Conservation (phyloP, 1,284 basidiomycete species). For the Cutaneotrichosporon sp. region DNA sequence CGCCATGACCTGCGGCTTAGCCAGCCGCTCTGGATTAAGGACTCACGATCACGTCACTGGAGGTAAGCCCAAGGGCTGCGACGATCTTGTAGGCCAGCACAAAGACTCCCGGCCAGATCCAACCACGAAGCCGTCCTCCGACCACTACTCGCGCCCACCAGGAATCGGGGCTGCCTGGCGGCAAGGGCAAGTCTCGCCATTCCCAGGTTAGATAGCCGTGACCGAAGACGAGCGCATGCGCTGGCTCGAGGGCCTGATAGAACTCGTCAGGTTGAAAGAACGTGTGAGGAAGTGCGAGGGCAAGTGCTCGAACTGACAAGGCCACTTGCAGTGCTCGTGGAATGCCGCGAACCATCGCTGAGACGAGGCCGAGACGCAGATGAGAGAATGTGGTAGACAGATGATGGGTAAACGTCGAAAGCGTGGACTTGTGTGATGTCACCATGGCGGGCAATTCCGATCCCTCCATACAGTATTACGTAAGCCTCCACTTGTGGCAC, state of each 20-base stretch:
- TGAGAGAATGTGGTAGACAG: not conserved
- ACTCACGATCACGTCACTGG: conserved; percentile 61
- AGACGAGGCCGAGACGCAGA: not conserved
- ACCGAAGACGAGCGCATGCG: conserved; percentile 83
- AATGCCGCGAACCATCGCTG: not conserved
- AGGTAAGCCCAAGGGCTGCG: conserved; percentile 55
- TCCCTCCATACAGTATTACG: not conserved
- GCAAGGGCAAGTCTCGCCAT: conserved; percentile 70
- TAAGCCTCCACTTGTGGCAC: not conserved
- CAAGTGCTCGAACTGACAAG: conserved; percentile 51
- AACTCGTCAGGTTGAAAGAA: conserved; percentile 99
- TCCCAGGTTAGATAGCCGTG: conserved; percentile 96
- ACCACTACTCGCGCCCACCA: conserved; percentile 50
- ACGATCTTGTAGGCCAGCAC: conserved; percentile 11
- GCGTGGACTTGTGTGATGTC: no score
- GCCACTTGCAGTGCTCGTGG: conserved; percentile 17
- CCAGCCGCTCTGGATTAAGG: no score
- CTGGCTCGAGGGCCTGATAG: conserved; percentile 92
- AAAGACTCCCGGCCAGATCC: conserved; percentile 29
- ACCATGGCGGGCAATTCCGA: not conserved
- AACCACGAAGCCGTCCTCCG: conserved; percentile 30
- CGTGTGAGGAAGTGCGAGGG: conserved; percentile 66
- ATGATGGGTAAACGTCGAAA: not conserved
- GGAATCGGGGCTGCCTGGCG: conserved; percentile 56
- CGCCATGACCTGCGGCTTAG: conserved; percentile 52